Percentiles rank a stretch among this genome's conserved stretches.
Conservation (phyloP, 2,329 filamentous ascomycete species). For the Xylariales sp. region DNA sequence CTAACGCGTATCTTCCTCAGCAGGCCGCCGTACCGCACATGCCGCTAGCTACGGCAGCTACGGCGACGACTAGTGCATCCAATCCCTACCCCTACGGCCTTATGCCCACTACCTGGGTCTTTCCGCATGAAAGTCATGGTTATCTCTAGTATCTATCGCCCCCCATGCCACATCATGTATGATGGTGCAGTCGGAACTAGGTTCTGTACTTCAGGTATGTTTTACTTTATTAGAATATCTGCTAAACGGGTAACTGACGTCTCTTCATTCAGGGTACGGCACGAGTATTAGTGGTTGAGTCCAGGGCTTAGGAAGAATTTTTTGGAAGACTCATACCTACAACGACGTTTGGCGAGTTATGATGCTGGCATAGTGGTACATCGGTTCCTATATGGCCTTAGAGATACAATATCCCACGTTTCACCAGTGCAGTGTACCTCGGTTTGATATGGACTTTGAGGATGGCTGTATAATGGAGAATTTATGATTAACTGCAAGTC, state of each 20-base stretch:
- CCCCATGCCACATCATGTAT: slow-evolving; percentile 3
- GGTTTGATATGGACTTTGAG: background rate
- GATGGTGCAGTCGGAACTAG: background rate
- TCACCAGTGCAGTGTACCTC: background rate
- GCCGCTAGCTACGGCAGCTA: slow-evolving; percentile 1
- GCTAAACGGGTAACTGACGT: background rate
- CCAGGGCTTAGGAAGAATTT: background rate
- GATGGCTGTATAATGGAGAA: background rate
- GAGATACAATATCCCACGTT: background rate
- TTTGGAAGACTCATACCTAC: background rate
- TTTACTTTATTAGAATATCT: background rate
- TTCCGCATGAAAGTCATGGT: slow-evolving; percentile 43
- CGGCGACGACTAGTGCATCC: slow-evolving; percentile 32
- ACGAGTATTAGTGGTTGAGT: background rate
- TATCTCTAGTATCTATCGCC: slow-evolving; percentile 38
- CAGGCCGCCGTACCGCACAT: slow-evolving; percentile 34
- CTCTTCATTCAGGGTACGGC: slow-evolving; percentile 1
- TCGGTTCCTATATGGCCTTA: background rate
- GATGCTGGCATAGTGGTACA: background rate
- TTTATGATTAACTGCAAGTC: background rate
- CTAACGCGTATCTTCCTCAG: slow-evolving; percentile 46
- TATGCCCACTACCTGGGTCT: slow-evolving; percentile 40
- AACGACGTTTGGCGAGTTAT: background rate
- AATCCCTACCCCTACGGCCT: slow-evolving; percentile 45
- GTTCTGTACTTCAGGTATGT: slow-evolving; percentile 23